These are phyloP conservation scores for Globisporangium cystogenes DNA, from an alignment of 352 stramenopile genomes.

Conservation along the genomic window DNA sequence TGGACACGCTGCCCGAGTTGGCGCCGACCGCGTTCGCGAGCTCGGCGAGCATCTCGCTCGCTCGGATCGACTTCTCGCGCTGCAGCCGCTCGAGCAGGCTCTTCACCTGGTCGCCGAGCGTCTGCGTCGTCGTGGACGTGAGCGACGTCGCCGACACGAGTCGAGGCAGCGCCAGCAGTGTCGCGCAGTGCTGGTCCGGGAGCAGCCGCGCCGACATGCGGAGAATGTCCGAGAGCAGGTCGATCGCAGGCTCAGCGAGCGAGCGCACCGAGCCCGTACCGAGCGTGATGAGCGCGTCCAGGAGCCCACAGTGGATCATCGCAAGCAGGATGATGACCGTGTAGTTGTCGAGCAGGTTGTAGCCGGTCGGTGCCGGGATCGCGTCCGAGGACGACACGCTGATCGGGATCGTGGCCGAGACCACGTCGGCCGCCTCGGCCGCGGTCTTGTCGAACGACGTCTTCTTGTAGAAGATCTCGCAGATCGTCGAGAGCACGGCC, in stretches of 20 bases:
- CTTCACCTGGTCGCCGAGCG: slow-evolving; percentile 62
- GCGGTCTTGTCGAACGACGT: slow-evolving; percentile 72
- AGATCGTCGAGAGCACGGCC: slow-evolving; percentile 83
- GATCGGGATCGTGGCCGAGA: slow-evolving; percentile 51
- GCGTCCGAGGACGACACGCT: slow-evolving; percentile 63
- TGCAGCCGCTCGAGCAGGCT: slow-evolving; percentile 69
- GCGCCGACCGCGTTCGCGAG: slow-evolving; percentile 72
- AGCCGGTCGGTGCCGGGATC: slow-evolving; percentile 49
- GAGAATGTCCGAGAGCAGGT: slow-evolving; percentile 77
- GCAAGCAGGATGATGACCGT: slow-evolving; percentile 80
- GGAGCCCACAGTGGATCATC: slow-evolving; percentile 82
- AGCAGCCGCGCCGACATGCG: slow-evolving; percentile 80
- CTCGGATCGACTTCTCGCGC: slow-evolving; percentile 82
- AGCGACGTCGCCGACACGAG: slow-evolving; percentile 78
- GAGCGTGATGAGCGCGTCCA: slow-evolving; percentile 81
- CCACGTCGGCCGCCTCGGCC: slow-evolving; percentile 24
- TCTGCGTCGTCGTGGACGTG: slow-evolving; percentile 63
- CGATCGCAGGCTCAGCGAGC: slow-evolving; percentile 80
- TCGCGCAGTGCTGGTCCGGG: slow-evolving; percentile 79
- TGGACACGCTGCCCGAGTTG: slow-evolving; percentile 66
- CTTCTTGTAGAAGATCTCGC: slow-evolving; percentile 88
- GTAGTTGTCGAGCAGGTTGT: slow-evolving; percentile 88
- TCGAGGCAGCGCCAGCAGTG: slow-evolving; percentile 67
- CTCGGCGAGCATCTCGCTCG: slow-evolving; percentile 81
- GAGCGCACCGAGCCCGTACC: slow-evolving; percentile 65